phyloP scores from a whole-genome alignment of 2,329 filamentous ascomycete species.

The Aspergillus fructus region DNA sequence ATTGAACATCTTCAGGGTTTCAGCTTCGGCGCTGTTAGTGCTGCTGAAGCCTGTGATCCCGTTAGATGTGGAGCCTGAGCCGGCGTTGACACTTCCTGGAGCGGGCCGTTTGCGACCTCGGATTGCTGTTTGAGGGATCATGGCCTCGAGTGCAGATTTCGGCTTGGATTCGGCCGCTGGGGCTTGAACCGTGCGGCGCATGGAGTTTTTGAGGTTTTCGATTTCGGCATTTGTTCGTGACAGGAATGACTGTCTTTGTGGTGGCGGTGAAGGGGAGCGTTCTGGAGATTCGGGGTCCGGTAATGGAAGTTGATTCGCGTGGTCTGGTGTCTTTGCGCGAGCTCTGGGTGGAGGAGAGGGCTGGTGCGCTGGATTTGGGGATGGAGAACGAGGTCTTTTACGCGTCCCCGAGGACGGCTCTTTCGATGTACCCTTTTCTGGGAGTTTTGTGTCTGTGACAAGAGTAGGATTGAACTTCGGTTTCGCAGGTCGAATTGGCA shows the following conservation, averaged over 20 bases:
- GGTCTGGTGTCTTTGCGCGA: constrained; percentile 41
- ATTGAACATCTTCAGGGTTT: constrained; percentile 69
- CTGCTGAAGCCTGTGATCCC: constrained; percentile 54
- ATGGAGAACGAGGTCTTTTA: constrained; percentile 37
- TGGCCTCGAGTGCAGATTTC: constrained; percentile 48
- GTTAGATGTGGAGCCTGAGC: constrained; percentile 49
- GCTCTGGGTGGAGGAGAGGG: constrained; percentile 21
- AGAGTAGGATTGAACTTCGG: constrained; percentile 51
- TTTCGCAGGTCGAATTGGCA: constrained; percentile 40
- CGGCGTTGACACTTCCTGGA: constrained; percentile 30
- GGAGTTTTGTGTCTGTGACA: constrained; percentile 35
- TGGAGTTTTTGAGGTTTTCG: constrained; percentile 46
- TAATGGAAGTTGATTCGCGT: constrained; percentile 45
- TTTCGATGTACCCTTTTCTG: constrained; percentile 12
- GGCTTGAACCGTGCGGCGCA: constrained; percentile 43
- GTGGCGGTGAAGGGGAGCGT: constrained; percentile 29
- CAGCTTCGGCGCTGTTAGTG: constrained; percentile 57
- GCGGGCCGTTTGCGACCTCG: constrained; percentile 47
- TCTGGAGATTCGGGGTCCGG: constrained; percentile 44
- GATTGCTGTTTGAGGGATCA: constrained; percentile 49
- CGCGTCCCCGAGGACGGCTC: constrained; percentile 17
- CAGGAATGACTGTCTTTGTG: constrained; percentile 34
- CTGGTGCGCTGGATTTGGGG: constrained; percentile 26
- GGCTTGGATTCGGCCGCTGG: constrained; percentile 36
- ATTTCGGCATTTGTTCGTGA: constrained; percentile 48